Evolutionary conservation across 371 early-diverging fungal species (phyloP).

Genomic region (Mucor plumbeus): DNA sequence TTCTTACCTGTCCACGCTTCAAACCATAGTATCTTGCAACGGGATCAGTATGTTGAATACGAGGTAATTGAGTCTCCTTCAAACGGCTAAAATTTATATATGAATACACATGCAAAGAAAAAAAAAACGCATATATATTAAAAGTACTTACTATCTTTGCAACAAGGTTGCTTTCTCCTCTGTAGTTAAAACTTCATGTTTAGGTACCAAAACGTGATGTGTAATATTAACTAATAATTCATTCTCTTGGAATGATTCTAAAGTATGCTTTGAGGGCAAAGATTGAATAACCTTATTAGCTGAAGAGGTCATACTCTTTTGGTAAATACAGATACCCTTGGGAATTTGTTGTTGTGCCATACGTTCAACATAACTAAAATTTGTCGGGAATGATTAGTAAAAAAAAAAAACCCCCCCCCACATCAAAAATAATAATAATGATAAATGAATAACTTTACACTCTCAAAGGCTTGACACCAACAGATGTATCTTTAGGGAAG

Average conservation of each 20-base stretch:
- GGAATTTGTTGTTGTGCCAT: constrained; percentile 87
- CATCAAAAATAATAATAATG: background rate
- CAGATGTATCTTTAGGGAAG: constrained; percentile 89
- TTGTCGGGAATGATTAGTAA: background rate
- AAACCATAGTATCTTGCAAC: constrained; percentile 98
- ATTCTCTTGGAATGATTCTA: constrained; percentile 95
- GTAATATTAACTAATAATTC: constrained; percentile 99
- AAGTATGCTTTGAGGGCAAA: constrained; percentile 74
- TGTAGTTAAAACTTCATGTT: constrained; percentile 87
- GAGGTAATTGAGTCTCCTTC: constrained; percentile 95
- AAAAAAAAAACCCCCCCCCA: no score
- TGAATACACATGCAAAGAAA: background rate
- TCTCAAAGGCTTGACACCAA: constrained; percentile 92
- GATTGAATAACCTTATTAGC: constrained; percentile 85
- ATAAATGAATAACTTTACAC: constrained; percentile 49
- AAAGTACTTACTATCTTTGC: constrained; percentile 82
- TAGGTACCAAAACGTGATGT: constrained; percentile 96
- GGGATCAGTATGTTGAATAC: constrained; percentile 93
- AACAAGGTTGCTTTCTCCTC: constrained; percentile 95
- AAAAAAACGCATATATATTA: background rate
- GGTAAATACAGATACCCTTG: constrained; percentile 87
- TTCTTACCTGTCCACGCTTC: constrained; percentile 86
- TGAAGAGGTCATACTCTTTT: constrained; percentile 85
- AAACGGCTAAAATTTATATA: constrained; percentile 69
- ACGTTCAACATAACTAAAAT: constrained; percentile 71